Conservation (phyloP, 2,329 filamentous ascomycete genomes). For the Ophiocordyceps australis region DNA sequence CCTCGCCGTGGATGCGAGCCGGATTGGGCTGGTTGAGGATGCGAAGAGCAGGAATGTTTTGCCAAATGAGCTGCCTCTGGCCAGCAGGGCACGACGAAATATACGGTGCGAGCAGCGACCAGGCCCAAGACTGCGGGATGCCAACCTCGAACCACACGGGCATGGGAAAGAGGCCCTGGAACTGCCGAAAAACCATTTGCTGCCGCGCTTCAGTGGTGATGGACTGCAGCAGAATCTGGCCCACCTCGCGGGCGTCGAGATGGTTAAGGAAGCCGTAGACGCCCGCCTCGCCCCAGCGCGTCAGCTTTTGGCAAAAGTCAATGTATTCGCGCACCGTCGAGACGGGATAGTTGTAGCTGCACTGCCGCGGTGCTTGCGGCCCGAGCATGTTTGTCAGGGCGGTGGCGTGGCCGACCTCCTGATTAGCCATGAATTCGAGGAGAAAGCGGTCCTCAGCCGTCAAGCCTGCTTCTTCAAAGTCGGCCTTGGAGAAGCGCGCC, state of each 20-base stretch:
- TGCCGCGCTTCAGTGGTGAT: slow-evolving; percentile 68
- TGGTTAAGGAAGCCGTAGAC: slow-evolving; percentile 70
- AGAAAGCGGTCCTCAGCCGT: slow-evolving; percentile 50
- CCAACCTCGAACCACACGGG: slow-evolving; percentile 68
- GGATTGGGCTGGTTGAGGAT: slow-evolving; percentile 65
- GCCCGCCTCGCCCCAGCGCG: slow-evolving; percentile 60
- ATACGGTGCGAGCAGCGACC: slow-evolving; percentile 67
- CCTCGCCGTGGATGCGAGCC: slow-evolving; percentile 43
- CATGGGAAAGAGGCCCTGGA: slow-evolving; percentile 64
- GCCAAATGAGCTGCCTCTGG: slow-evolving; percentile 62
- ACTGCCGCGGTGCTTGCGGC: slow-evolving; percentile 48
- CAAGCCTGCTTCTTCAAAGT: slow-evolving; percentile 53
- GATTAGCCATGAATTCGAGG: slow-evolving; percentile 59
- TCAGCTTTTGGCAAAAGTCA: slow-evolving; percentile 77
- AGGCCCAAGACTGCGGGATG: slow-evolving; percentile 70
- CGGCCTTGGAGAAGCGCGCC: slow-evolving; percentile 45
- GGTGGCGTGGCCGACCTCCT: slow-evolving; percentile 64
- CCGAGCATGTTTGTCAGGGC: slow-evolving; percentile 65
- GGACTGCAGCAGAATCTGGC: slow-evolving; percentile 53
- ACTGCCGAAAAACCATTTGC: slow-evolving; percentile 72
- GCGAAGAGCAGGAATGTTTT: slow-evolving; percentile 61
- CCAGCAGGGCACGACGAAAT: slow-evolving; percentile 58
- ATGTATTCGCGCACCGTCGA: slow-evolving; percentile 58
- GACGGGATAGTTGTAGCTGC: slow-evolving; percentile 69
- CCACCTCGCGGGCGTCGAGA: slow-evolving; percentile 57